phyloP scores from a whole-genome alignment of 2,329 filamentous ascomycete genomes.

The Cyphellophora europaea region DNA sequence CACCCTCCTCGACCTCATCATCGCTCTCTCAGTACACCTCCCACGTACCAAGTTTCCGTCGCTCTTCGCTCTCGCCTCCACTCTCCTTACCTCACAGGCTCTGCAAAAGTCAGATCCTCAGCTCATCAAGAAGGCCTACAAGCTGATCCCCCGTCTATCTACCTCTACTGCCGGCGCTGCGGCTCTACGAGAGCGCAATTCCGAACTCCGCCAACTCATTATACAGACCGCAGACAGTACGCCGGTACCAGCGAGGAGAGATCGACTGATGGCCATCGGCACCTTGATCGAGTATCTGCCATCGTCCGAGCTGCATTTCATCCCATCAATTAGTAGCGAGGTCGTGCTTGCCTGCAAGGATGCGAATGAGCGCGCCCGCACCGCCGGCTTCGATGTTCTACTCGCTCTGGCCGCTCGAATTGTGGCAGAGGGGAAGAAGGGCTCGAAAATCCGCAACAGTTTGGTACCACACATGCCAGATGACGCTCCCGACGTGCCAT shows the following conservation, averaged over 20 bases:
- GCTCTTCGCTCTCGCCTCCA: slow-evolving; percentile 77
- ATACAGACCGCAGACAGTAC: slow-evolving; percentile 74
- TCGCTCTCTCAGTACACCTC: slow-evolving; percentile 90
- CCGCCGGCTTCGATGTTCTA: slow-evolving; percentile 79
- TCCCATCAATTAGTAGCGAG: slow-evolving; percentile 82
- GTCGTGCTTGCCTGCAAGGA: slow-evolving; percentile 96
- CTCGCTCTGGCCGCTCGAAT: slow-evolving; percentile 83
- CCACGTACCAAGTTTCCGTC: slow-evolving; percentile 75
- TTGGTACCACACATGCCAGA: slow-evolving; percentile 80
- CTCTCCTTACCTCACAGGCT: slow-evolving; percentile 69
- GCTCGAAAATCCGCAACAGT: slow-evolving; percentile 73
- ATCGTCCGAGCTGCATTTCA: slow-evolving; percentile 74
- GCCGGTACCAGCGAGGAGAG: slow-evolving; percentile 73
- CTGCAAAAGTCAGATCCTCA: slow-evolving; percentile 58
- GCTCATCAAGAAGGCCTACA: slow-evolving; percentile 98
- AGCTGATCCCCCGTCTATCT: slow-evolving; percentile 83
- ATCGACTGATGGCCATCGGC: slow-evolving; percentile 73
- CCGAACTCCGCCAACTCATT: slow-evolving; percentile 73
- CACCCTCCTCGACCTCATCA: slow-evolving; percentile 92
- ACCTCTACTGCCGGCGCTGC: slow-evolving; percentile 66
- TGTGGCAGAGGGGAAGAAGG: slow-evolving; percentile 51
- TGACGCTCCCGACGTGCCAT: slow-evolving; percentile 66
- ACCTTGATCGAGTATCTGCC: slow-evolving; percentile 74
- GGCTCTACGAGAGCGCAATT: slow-evolving; percentile 67
- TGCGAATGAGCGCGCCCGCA: slow-evolving; percentile 88